Evolutionary conservation across 257 asterid species (phyloP).

Genomic region (Ilex asprella): DNA sequence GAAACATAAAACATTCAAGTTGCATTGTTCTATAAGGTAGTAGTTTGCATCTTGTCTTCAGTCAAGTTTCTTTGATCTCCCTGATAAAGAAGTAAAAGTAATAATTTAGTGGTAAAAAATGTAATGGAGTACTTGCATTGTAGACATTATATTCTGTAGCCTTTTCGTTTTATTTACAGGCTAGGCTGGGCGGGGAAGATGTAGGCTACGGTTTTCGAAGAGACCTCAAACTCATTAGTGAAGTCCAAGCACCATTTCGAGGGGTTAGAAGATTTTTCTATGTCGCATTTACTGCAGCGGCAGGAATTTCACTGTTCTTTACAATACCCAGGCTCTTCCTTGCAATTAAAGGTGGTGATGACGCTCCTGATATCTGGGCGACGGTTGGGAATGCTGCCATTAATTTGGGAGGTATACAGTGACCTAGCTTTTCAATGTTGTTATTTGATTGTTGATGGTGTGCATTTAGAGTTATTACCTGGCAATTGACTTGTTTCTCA

Average conservation of each 20-base stretch:
- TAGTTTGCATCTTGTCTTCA: background rate
- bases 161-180: conserved; percentile 33
- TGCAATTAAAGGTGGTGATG: conserved; percentile 80
- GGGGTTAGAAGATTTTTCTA: conserved; percentile 86
- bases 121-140: too few relatives aligned
- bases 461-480: background rate
- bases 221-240: conserved; percentile 94
- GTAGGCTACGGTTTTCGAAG: conserved; percentile 84
- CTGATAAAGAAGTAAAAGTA: too few relatives aligned
- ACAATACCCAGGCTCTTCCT: conserved; percentile 65
- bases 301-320: conserved; percentile 75
- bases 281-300: conserved; percentile 82
- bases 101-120: background rate
- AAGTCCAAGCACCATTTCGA: conserved; percentile 98
- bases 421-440: background rate
- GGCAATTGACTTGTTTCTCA: conserved; percentile 6
- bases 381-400: conserved; percentile 72
- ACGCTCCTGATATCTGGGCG: conserved; percentile 67
- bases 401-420: conserved; percentile 62
- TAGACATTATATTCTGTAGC: background rate
- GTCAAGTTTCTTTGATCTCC: background rate
- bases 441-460: background rate
- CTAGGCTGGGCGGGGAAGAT: conserved; percentile 91
- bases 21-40: too few relatives aligned
- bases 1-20: background rate